Percentiles rank a stretch among this genome's conserved stretches.
Conservation (phyloP, 805 yeast species). For the Wickerhamiella hasegawae region DNA sequence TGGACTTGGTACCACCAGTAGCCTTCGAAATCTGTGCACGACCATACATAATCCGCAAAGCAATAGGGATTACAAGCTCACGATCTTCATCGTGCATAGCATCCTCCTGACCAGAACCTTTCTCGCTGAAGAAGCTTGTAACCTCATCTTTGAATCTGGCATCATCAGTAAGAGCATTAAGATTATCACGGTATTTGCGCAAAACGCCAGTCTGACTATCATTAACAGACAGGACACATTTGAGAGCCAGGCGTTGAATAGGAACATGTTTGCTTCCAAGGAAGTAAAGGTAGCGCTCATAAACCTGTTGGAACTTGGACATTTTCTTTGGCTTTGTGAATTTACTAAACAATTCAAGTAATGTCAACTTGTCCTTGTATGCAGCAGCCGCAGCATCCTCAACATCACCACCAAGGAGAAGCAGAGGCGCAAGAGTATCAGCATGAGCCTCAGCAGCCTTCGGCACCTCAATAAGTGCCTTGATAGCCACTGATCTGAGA, state of each 20-base stretch:
- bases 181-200: slow-evolving; percentile 54
- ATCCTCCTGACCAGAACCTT: slow-evolving; percentile 27
- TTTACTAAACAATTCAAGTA: slow-evolving; percentile 45
- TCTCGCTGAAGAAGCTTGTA: slow-evolving; percentile 32
- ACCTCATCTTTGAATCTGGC: slow-evolving; percentile 75
- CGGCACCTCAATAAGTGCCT: slow-evolving; percentile 43
- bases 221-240: slow-evolving; percentile 51
- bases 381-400: slow-evolving; percentile 7
- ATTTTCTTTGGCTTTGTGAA: slow-evolving; percentile 50
- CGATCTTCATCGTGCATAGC: slow-evolving; percentile 48
- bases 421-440: slow-evolving; percentile 37
- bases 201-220: slow-evolving; percentile 27
- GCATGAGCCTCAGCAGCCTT: slow-evolving; percentile 53
- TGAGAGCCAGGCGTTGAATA: slow-evolving; percentile 58
- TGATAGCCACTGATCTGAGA: slow-evolving; percentile 40
- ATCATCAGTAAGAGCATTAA: slow-evolving; percentile 66
- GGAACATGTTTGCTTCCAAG: slow-evolving; percentile 45
- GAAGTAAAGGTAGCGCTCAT: slow-evolving; percentile 34
- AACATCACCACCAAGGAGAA: slow-evolving; percentile 23
- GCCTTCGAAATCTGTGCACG: slow-evolving; percentile 52
- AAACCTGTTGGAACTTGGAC: slow-evolving; percentile 36
- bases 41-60: slow-evolving; percentile 71
- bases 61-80: slow-evolving; percentile 45
- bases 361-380: slow-evolving; percentile 19
- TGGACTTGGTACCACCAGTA: slow-evolving; percentile 52